phyloP scores from a whole-genome alignment of 2,329 filamentous ascomycete species.

The Colletotrichum lentis region DNA sequence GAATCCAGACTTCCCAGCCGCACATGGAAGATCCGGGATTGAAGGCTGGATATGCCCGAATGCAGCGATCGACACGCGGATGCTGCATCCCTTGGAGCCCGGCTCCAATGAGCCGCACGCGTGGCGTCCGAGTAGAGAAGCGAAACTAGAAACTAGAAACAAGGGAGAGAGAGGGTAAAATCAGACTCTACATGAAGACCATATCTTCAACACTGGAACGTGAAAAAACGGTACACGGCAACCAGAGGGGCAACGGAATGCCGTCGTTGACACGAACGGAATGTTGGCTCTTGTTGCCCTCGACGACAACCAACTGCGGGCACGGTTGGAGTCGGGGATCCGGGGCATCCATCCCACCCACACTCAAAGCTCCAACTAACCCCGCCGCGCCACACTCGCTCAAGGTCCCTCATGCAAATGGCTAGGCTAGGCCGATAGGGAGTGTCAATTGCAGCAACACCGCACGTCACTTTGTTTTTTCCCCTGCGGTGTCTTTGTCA shows the following conservation, averaged over 20 bases:
- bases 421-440: slow-evolving; percentile 11
- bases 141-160: too few species aligned
- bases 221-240: slow-evolving; percentile 15
- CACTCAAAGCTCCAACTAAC: slow-evolving; percentile 24
- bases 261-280: slow-evolving; percentile 18
- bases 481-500: slow-evolving; percentile 4
- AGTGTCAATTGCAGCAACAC: slow-evolving; percentile 29
- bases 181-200: background rate
- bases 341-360: slow-evolving; percentile 16
- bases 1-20: slow-evolving; percentile 14
- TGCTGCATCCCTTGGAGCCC: slow-evolving; percentile 19
- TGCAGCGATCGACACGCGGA: slow-evolving; percentile 31
- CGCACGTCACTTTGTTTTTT: slow-evolving; percentile 28
- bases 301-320: slow-evolving; percentile 21
- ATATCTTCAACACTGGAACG: background rate
- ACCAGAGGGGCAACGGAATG: slow-evolving; percentile 12
- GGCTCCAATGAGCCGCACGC: slow-evolving; percentile 19
- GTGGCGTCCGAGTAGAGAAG: slow-evolving; percentile 7
- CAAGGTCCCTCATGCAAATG: slow-evolving; percentile 1
- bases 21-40: slow-evolving; percentile 23
- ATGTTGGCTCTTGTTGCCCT: slow-evolving; percentile 1
- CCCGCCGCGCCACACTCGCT: slow-evolving; percentile 34
- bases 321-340: background rate
- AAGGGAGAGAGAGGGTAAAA: background rate
- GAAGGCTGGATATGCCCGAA: slow-evolving; percentile 19